Conservation (phyloP, 352 stramenopile species). For the Pythium sp. region DNA sequence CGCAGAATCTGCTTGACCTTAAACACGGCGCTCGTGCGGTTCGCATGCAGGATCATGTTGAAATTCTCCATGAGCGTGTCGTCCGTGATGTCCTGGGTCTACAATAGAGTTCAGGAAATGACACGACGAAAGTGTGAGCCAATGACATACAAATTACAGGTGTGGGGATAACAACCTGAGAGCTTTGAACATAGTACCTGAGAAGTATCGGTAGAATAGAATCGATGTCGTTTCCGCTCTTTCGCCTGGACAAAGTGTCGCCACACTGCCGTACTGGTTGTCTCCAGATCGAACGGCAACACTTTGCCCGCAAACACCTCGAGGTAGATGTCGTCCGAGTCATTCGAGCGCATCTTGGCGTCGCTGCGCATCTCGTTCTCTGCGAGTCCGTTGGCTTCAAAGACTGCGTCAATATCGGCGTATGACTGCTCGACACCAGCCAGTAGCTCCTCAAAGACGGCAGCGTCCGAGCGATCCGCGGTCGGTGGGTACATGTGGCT, state of each 20-base stretch:
- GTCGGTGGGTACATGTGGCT: background rate
- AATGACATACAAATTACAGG: background rate
- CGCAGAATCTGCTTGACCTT: constrained; percentile 50
- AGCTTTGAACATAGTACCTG: background rate
- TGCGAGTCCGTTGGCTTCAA: background rate
- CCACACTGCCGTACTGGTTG: constrained; percentile 33
- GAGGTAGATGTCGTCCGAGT: constrained; percentile 27
- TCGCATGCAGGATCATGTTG: constrained; percentile 45
- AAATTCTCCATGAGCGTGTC: constrained; percentile 62
- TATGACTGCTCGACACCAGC: background rate
- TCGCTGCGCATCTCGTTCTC: background rate
- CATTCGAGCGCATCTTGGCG: background rate
- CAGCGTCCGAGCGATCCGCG: background rate
- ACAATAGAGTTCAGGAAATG: background rate
- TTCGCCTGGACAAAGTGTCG: constrained; percentile 27
- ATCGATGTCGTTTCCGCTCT: constrained; percentile 3
- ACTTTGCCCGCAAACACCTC: constrained; percentile 36
- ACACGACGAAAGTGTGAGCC: background rate
- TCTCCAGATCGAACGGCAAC: constrained; percentile 36
- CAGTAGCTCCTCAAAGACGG: background rate
- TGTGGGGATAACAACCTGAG: background rate
- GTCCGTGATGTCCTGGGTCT: constrained; percentile 19
- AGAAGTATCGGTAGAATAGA: background rate
- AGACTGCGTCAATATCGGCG: background rate
- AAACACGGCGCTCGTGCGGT: constrained; percentile 46